Evolutionary conservation across 2,329 filamentous ascomycete genomes (phyloP).

Genomic region (Clarireedia monteithiana): DNA sequence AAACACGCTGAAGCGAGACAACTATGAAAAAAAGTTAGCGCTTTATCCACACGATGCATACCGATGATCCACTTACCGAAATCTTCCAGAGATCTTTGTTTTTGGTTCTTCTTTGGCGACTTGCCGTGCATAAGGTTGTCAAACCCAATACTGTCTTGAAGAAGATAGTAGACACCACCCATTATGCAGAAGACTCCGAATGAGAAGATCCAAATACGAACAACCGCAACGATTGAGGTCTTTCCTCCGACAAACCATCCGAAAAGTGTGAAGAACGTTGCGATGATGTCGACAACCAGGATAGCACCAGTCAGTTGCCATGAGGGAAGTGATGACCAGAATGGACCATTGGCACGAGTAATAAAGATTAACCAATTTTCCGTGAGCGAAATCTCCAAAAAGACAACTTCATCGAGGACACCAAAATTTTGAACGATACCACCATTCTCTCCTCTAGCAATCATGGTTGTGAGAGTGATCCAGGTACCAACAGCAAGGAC

Average conservation of each 20-base stretch:
- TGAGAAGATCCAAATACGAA: slow-evolving; percentile 87
- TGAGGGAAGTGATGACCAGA: slow-evolving; percentile 84
- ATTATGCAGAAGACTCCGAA: slow-evolving; percentile 83
- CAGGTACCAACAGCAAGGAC: slow-evolving; percentile 78
- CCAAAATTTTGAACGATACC: slow-evolving; percentile 89
- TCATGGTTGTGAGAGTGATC: slow-evolving; percentile 85
- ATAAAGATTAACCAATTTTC: slow-evolving; percentile 98
- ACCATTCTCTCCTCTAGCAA: slow-evolving; percentile 55
- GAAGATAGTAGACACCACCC: slow-evolving; percentile 67
- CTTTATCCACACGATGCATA: slow-evolving; percentile 1
- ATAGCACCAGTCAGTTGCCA: slow-evolving; percentile 78
- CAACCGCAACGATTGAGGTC: slow-evolving; percentile 74
- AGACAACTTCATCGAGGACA: slow-evolving; percentile 72
- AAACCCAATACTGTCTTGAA: slow-evolving; percentile 74
- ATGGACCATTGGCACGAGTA: slow-evolving; percentile 84
- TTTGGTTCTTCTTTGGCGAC: slow-evolving; percentile 71
- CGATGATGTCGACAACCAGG: slow-evolving; percentile 71
- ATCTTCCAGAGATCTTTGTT: slow-evolving; percentile 81
- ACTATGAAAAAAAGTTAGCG: slow-evolving; percentile 53
- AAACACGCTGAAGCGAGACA: slow-evolving; percentile 82
- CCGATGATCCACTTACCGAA: slow-evolving; percentile 58
- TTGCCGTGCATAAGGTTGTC: slow-evolving; percentile 93
- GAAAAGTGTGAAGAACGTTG: slow-evolving; percentile 79
- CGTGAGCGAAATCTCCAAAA: slow-evolving; percentile 83
- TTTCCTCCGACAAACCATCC: slow-evolving; percentile 67